phyloP scores from a whole-genome alignment of 495 filamentous ascomycete species.

The Chlorociboria aeruginascens region DNA sequence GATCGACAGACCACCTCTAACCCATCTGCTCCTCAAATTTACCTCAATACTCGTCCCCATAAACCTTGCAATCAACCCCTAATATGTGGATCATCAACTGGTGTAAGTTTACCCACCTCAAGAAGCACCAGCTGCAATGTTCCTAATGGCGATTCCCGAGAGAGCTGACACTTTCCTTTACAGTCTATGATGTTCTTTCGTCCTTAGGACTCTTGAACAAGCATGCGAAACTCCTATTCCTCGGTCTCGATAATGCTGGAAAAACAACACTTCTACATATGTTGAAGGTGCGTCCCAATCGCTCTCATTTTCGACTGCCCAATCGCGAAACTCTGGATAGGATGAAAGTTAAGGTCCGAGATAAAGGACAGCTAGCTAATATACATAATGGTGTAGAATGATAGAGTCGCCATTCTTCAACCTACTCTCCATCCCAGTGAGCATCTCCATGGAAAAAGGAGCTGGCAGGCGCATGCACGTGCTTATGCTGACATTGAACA shows the following conservation, averaged over 20 bases:
- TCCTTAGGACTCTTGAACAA: slow-evolving; percentile 90
- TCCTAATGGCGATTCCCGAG: slow-evolving; percentile 1
- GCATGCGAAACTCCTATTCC: slow-evolving; percentile 87
- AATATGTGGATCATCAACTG: slow-evolving; percentile 95
- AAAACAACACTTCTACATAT: slow-evolving; percentile 91
- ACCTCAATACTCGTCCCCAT: background rate
- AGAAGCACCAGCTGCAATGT: background rate
- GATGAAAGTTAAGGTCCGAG: no score
- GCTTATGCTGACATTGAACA: slow-evolving; percentile 24
- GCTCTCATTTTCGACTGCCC: background rate
- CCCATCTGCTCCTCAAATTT: background rate
- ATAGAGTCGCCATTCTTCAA: slow-evolving; percentile 85
- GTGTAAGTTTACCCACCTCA: slow-evolving; percentile 51
- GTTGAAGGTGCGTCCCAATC: slow-evolving; percentile 60
- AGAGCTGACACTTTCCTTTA: slow-evolving; percentile 13
- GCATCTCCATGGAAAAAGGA: slow-evolving; percentile 21
- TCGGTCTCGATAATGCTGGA: slow-evolving; percentile 94
- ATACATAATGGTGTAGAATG: slow-evolving; percentile 45
- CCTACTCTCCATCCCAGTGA: slow-evolving; percentile 82
- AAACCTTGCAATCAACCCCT: slow-evolving; percentile 10
- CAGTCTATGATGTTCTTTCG: slow-evolving; percentile 89
- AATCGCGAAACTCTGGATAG: background rate
- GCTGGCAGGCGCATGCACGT: slow-evolving; percentile 5
- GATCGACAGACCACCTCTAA: background rate
- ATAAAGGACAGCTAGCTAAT: slow-evolving; percentile 2